Evolutionary conservation across 2,329 filamentous ascomycete genomes (phyloP).

Genomic region (Hypoxylon sp.): DNA sequence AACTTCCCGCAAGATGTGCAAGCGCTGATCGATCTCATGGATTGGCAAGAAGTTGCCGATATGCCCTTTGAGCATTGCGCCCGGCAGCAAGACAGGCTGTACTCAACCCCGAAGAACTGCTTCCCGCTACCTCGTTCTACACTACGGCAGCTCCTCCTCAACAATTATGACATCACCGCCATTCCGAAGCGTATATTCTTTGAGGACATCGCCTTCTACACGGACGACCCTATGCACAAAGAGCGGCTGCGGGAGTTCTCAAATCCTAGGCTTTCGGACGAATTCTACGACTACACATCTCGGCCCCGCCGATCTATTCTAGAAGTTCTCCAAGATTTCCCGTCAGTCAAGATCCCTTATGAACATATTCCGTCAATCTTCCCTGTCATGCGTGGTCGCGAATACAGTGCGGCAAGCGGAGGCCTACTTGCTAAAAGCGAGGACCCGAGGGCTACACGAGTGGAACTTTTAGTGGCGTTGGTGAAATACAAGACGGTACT

Average conservation of each 20-base stretch:
- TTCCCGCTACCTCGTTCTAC: conserved; percentile 63
- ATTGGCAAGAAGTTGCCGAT: conserved; percentile 81
- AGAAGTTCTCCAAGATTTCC: conserved; percentile 92
- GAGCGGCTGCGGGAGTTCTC: conserved; percentile 88
- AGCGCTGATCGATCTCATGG: conserved; percentile 80
- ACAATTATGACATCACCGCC: conserved; percentile 89
- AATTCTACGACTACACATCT: conserved; percentile 96
- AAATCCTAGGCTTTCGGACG: conserved; percentile 82
- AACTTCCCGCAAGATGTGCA: conserved; percentile 88
- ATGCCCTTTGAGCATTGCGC: conserved; percentile 61
- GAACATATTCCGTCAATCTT: conserved; percentile 78
- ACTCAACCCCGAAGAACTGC: conserved; percentile 45
- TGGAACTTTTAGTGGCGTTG: conserved; percentile 85
- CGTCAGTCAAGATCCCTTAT: conserved; percentile 83
- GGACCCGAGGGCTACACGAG: conserved; percentile 53
- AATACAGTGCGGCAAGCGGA: conserved; percentile 92
- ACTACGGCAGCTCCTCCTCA: conserved; percentile 78
- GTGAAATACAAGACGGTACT: conserved; percentile 93
- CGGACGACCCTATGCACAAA: conserved; percentile 76
- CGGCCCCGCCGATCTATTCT: conserved; percentile 90
- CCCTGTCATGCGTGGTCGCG: conserved; percentile 84
- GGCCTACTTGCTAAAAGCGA: conserved; percentile 56
- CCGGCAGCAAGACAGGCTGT: conserved; percentile 27
- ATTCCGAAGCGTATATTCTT: conserved; percentile 93
- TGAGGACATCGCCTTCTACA: conserved; percentile 79